Conservation (phyloP, 306 rosid genomes). For the Vicia faba region DNA sequence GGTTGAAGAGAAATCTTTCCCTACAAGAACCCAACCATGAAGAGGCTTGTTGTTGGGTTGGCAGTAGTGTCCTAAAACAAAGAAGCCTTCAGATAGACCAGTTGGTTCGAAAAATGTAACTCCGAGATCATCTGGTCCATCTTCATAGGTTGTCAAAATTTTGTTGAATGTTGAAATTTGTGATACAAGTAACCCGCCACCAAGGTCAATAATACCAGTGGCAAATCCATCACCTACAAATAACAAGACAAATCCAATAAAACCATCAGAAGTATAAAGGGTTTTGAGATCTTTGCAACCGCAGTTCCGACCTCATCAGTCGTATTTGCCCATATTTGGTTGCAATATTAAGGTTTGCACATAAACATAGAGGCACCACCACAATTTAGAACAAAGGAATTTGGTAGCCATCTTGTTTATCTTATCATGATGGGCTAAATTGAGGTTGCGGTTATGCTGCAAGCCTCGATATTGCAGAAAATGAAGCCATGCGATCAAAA, state of each 20-base stretch:
- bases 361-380: too few species aligned
- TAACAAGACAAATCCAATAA: not conserved
- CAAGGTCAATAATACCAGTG: conserved; percentile 62
- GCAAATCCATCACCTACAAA: conserved; percentile 62
- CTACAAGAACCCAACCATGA: conserved; percentile 70
- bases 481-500: too few species aligned
- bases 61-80: conserved; percentile 58
- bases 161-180: conserved; percentile 58
- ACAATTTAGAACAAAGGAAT: too few species aligned
- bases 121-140: conserved; percentile 68
- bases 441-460: too few species aligned
- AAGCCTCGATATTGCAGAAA: too few species aligned
- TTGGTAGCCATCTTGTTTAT: too few species aligned
- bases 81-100: conserved; percentile 60
- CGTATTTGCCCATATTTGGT: too few species aligned
- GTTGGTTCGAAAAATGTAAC: conserved; percentile 74
- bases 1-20: conserved; percentile 40
- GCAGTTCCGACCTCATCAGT: too few species aligned
- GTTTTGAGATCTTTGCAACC: too few species aligned
- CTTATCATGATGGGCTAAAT: too few species aligned
- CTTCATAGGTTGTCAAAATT: conserved; percentile 63
- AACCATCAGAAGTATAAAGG: not conserved
- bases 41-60: conserved; percentile 67
- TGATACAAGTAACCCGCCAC: conserved; percentile 60
- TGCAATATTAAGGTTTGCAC: too few species aligned